Conservation (phyloP, 768 basidiomycete species). For the Filobasidium wieringae region DNA sequence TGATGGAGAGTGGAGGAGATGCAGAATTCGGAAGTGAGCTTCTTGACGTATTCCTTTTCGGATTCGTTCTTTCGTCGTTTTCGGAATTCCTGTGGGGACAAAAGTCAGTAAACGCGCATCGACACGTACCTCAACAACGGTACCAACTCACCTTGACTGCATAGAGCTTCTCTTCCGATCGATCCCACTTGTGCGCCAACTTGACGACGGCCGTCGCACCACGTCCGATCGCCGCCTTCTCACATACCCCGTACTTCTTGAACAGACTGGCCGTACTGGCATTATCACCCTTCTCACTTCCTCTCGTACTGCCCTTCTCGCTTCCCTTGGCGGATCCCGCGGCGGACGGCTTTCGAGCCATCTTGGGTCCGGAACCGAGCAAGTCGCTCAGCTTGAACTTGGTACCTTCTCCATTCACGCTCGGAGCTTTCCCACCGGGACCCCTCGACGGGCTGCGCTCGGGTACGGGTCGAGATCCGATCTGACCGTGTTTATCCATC, state of each 20-base stretch:
- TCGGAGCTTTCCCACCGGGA: slow-evolving; percentile 23
- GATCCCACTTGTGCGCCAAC: slow-evolving; percentile 97
- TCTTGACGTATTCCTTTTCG: slow-evolving; percentile 99
- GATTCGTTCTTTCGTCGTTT: slow-evolving; percentile 96
- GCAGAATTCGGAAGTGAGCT: slow-evolving; percentile 97
- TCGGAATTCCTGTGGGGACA: slow-evolving; percentile 68
- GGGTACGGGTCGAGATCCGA: slow-evolving; percentile 13
- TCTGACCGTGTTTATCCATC: slow-evolving; percentile 15
- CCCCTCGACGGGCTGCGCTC: slow-evolving; percentile 16
- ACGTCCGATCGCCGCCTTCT: slow-evolving; percentile 92
- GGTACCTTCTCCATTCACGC: slow-evolving; percentile 43
- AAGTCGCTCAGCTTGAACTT: slow-evolving; percentile 80
- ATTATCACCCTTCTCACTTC: slow-evolving; percentile 44
- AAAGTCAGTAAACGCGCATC: slow-evolving; percentile 7
- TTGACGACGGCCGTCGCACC: slow-evolving; percentile 96
- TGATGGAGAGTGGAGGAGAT: slow-evolving; percentile 93
- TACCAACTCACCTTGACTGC: slow-evolving; percentile 74
- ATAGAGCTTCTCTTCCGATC: slow-evolving; percentile 88
- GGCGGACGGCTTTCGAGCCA: slow-evolving; percentile 59
- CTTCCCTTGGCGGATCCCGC: slow-evolving; percentile 35
- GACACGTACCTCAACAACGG: background rate
- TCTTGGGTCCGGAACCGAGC: slow-evolving; percentile 59
- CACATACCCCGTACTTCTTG: slow-evolving; percentile 94
- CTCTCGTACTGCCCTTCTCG: slow-evolving; percentile 44
- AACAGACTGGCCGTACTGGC: slow-evolving; percentile 49